phyloP scores from a whole-genome alignment of 176 grass and related monocot species.

The Bothriochloa decipiens region DNA sequence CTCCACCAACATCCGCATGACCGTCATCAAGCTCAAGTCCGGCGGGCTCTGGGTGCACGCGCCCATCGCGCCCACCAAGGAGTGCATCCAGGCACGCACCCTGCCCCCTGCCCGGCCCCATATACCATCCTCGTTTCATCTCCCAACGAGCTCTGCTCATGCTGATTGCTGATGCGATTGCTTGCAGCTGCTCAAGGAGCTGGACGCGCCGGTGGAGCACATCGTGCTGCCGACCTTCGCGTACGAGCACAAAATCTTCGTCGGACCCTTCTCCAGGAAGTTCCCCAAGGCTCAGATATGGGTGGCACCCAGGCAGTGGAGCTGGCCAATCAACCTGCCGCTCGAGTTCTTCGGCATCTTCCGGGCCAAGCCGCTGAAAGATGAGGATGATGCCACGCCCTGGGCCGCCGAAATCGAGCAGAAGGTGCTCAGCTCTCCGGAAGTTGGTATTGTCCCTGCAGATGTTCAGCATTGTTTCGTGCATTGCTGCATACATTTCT shows the following conservation, averaged over 20 bases:
- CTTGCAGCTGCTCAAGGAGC: conserved; percentile 78
- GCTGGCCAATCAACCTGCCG: conserved; percentile 96
- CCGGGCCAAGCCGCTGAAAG: conserved; percentile 65
- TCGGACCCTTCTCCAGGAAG: conserved; percentile 92
- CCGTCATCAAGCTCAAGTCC: conserved; percentile 89
- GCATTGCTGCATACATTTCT: not conserved
- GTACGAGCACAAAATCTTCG: conserved; percentile 98
- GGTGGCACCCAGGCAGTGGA: conserved; percentile 96
- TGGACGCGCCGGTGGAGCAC: conserved; percentile 92
- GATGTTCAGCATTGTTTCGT: not conserved
- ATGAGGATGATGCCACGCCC: conserved; percentile 76
- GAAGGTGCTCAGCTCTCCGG: conserved; percentile 92
- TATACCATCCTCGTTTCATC: not conserved
- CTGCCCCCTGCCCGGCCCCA: too few relatives aligned
- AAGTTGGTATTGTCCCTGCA: conserved; percentile 70
- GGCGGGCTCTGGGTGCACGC: conserved; percentile 96
- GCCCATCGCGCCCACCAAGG: conserved; percentile 96
- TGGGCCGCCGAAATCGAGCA: conserved; percentile 94
- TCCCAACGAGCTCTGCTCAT: not conserved
- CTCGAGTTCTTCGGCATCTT: conserved; percentile 98
- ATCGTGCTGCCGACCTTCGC: conserved; percentile 97
- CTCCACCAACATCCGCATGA: conserved; percentile 95
- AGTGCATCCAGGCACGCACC: conserved; percentile 72
- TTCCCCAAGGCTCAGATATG: conserved; percentile 87
- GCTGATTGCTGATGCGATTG: not conserved